A percentile compares a stretch with the other conserved stretches of the same genome.
Evolutionary conservation across 2,329 filamentous ascomycete genomes (phyloP).

Genomic region (Colletotrichum sp.): DNA sequence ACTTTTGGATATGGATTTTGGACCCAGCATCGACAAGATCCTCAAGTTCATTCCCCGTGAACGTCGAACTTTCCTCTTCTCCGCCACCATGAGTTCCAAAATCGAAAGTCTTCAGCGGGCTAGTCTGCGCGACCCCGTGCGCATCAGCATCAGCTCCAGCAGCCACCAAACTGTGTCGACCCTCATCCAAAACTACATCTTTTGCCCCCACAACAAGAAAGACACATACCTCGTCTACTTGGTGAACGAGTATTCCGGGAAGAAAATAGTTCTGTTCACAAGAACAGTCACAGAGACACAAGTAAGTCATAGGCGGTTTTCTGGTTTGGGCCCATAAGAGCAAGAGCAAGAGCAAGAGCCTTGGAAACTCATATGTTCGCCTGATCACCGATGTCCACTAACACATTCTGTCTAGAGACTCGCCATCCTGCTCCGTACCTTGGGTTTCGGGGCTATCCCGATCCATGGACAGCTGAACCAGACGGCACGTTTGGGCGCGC

Average conservation of each 20-base stretch:
- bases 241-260: slow-evolving; percentile 85
- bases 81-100: slow-evolving; percentile 91
- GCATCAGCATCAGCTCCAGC: slow-evolving; percentile 80
- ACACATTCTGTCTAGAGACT: slow-evolving; percentile 66
- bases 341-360: neutral
- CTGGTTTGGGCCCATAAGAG: neutral
- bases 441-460: slow-evolving; percentile 91
- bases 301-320: neutral
- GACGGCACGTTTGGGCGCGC: slow-evolving; percentile 81
- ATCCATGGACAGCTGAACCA: slow-evolving; percentile 93
- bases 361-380: neutral
- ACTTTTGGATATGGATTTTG: slow-evolving; percentile 92
- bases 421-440: slow-evolving; percentile 79
- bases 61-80: slow-evolving; percentile 85
- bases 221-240: slow-evolving; percentile 89
- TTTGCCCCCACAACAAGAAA: slow-evolving; percentile 86
- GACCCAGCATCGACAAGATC: slow-evolving; percentile 90
- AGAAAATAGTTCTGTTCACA: slow-evolving; percentile 88
- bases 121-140: slow-evolving; percentile 81
- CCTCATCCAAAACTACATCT: slow-evolving; percentile 83
- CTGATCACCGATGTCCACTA: neutral
- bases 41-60: slow-evolving; percentile 85
- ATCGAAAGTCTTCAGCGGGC: slow-evolving; percentile 92
- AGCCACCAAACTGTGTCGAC: slow-evolving; percentile 94
- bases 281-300: slow-evolving; percentile 88